A percentile compares a stretch with the other conserved stretches of the same genome.
These are phyloP conservation scores for Capronia coronata DNA, from an alignment of 2,329 filamentous ascomycete genomes.

Conservation along the genomic window DNA sequence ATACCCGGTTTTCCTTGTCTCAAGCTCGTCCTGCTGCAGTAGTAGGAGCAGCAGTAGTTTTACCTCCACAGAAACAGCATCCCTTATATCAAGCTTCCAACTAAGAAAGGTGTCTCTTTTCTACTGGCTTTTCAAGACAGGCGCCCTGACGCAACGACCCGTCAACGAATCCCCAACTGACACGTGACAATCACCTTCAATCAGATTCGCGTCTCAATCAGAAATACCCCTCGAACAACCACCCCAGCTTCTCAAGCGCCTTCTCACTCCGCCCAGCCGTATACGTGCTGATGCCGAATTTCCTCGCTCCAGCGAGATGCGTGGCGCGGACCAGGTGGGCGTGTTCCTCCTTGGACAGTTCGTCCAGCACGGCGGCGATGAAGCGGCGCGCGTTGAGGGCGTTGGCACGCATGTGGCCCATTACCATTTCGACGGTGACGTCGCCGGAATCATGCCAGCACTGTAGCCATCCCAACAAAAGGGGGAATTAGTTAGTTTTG, in stretches of 20 bases:
- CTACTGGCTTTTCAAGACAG: no score
- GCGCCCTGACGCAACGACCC: no score
- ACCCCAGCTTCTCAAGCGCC: constrained; percentile 72
- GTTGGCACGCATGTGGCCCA: constrained; percentile 94
- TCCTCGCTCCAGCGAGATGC: constrained; percentile 69
- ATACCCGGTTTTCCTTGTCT: no score
- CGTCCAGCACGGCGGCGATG: constrained; percentile 79
- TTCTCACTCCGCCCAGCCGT: constrained; percentile 65
- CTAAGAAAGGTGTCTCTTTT: no score
- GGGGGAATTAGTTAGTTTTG: neutral
- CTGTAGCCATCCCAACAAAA: constrained; percentile 22
- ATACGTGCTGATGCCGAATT: constrained; percentile 80
- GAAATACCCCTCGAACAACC: constrained; percentile 65
- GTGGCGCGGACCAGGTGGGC: constrained; percentile 68
- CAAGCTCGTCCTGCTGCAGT: no score
- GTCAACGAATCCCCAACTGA: no score
- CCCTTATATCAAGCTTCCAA: no score
- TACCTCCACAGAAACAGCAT: no score
- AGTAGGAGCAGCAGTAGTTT: no score
- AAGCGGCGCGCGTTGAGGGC: constrained; percentile 77
- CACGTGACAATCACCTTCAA: no score
- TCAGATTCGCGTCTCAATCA: neutral
- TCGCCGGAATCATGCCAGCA: constrained; percentile 84
- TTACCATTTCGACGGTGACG: constrained; percentile 94
- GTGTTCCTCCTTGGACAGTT: constrained; percentile 72